Evolutionary conservation across 345 rosid species (phyloP).

Genomic region (Euphorbia lathyris): DNA sequence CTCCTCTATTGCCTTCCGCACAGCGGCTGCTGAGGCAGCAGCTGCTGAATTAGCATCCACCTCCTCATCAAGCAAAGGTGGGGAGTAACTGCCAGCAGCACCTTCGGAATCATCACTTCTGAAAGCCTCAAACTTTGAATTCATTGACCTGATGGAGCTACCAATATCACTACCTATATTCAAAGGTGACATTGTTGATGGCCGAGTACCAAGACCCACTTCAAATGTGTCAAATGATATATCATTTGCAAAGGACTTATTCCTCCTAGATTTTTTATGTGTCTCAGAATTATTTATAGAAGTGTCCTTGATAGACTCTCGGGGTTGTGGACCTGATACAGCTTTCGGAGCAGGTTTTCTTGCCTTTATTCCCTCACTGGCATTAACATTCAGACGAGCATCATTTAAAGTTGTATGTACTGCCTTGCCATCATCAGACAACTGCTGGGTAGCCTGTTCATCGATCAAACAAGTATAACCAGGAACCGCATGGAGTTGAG

Average conservation of each 20-base stretch:
- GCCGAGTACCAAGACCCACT: slow-evolving; percentile 26
- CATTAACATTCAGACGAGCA: slow-evolving; percentile 16
- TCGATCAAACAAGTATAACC: slow-evolving; percentile 45
- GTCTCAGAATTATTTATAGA: slow-evolving; percentile 21
- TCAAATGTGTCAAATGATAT: slow-evolving; percentile 37
- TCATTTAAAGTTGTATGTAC: slow-evolving; percentile 29
- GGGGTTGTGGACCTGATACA: slow-evolving; percentile 28
- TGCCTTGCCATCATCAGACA: slow-evolving; percentile 29
- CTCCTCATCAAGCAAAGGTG: slow-evolving; percentile 62
- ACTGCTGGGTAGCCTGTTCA: slow-evolving; percentile 31
- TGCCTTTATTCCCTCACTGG: slow-evolving; percentile 25
- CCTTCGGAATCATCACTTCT: slow-evolving; percentile 36
- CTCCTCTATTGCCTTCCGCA: slow-evolving; percentile 80
- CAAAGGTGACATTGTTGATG: slow-evolving; percentile 31
- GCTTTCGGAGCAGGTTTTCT: slow-evolving; percentile 26
- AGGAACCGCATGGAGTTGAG: slow-evolving; percentile 48
- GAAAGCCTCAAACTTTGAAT: slow-evolving; percentile 32
- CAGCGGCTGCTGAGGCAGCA: slow-evolving; percentile 83
- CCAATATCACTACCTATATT: slow-evolving; percentile 21
- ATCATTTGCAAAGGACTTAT: slow-evolving; percentile 37
- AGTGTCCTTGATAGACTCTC: slow-evolving; percentile 15
- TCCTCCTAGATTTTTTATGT: slow-evolving; percentile 27
- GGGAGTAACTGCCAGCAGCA: slow-evolving; percentile 42
- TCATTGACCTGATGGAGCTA: slow-evolving; percentile 25
- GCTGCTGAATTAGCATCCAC: slow-evolving; percentile 74